Percentiles rank a stretch among this genome's conserved stretches.
phyloP scores from a whole-genome alignment of 805 yeast species.

The Candida berthetii region DNA sequence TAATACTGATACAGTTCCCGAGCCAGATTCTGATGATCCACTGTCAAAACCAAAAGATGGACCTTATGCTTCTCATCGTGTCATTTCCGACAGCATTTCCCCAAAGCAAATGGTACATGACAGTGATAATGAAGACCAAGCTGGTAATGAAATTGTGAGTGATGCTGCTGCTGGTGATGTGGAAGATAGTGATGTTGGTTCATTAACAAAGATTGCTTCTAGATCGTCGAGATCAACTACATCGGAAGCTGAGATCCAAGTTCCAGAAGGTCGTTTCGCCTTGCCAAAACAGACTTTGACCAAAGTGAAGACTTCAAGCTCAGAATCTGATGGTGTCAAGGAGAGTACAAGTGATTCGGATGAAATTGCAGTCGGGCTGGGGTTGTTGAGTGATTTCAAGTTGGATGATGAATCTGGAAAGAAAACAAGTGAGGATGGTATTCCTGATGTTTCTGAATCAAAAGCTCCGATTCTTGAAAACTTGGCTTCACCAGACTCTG shows the following conservation, averaged over 20 bases:
- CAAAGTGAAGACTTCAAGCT: conserved; percentile 2
- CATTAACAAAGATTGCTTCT: conserved; percentile 1
- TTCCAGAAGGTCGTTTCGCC: conserved; percentile 17
- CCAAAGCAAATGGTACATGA: conserved; percentile 1
- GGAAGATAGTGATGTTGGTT: conserved; percentile 7
- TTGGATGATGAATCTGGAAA: conserved; percentile 13
- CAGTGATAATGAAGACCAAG: conserved; percentile 5
- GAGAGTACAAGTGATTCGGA: conserved; percentile 19
- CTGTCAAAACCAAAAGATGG: conserved; percentile 1
- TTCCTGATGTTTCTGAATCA: conserved; percentile 1
- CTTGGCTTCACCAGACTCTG: conserved; percentile 47
- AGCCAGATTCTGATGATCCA: conserved; percentile 6
- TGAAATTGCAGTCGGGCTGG: conserved; percentile 19
- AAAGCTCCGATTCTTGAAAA: conserved; percentile 45
- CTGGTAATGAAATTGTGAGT: too few species aligned
- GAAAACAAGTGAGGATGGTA: conserved; percentile 11
- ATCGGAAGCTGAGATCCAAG: conserved; percentile 9
- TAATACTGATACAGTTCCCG: too few species aligned
- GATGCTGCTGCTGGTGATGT: too few species aligned
- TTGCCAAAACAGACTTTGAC: conserved; percentile 4
- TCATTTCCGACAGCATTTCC: neutral
- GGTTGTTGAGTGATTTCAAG: conserved; percentile 12
- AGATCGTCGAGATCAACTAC: conserved; percentile 7
- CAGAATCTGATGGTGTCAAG: conserved; percentile 16
- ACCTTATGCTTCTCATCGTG: too few species aligned